A percentile compares a stretch with the other conserved stretches of the same genome.
Evolutionary conservation across 2,329 filamentous ascomycete species (phyloP).

Genomic region (Pseudogymnoascus sp.): DNA sequence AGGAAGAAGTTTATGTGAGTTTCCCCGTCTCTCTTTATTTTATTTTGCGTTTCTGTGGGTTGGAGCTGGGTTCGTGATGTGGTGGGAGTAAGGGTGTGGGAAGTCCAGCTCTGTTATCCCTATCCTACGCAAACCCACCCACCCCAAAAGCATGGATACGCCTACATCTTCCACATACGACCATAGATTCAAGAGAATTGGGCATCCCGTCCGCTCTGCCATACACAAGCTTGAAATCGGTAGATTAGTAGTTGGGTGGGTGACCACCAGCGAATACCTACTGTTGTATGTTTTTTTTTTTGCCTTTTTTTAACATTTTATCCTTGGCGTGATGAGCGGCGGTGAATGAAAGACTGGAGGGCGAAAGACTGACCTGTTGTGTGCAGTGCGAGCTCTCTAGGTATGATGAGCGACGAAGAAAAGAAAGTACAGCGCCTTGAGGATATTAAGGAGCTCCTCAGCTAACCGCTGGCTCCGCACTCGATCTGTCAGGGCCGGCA

Average conservation of each 20-base stretch:
- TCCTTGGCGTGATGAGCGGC: background rate
- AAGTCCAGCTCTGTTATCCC: background rate
- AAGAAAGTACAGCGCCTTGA: constrained; percentile 85
- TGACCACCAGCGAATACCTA: constrained; percentile 24
- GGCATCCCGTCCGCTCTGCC: constrained; percentile 26
- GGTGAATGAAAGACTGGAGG: background rate
- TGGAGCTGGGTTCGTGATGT: constrained; percentile 17
- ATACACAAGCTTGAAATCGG: constrained; percentile 23
- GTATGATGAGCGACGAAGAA: constrained; percentile 92
- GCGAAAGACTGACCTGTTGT: constrained; percentile 10
- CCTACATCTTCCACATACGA: constrained; percentile 19
- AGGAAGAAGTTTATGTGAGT: constrained; percentile 92
- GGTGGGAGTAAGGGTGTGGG: background rate
- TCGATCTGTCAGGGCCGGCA: background rate
- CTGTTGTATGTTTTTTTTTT: constrained; percentile 23
- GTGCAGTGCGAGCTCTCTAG: constrained; percentile 77
- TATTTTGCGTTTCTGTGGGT: constrained; percentile 14
- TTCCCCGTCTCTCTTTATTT: constrained; percentile 11
- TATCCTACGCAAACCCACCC: background rate
- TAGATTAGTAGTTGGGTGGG: constrained; percentile 27
- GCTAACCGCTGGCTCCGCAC: constrained; percentile 32
- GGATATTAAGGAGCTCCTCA: constrained; percentile 86
- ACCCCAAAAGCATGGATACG: background rate
- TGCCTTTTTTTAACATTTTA: background rate
- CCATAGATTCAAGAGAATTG: constrained; percentile 24